Evolutionary conservation across 2,329 filamentous ascomycete genomes (phyloP).

Genomic region (Paraconiothyrium brasiliense): DNA sequence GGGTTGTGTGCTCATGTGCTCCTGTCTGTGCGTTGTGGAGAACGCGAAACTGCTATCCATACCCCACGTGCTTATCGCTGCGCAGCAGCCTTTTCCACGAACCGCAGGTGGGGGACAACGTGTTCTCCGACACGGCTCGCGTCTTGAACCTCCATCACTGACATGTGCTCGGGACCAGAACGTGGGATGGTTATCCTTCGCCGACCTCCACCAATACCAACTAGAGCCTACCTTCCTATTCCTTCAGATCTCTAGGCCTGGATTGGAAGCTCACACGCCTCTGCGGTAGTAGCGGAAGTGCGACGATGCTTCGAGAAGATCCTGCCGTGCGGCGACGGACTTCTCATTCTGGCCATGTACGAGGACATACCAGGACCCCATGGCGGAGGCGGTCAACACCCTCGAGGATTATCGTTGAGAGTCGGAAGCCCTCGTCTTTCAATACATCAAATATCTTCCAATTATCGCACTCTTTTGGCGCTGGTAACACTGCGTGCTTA

Average conservation of each 20-base stretch:
- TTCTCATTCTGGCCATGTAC: constrained; percentile 8
- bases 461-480: constrained; percentile 28
- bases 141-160: constrained; percentile 6
- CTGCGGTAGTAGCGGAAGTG: constrained; percentile 4
- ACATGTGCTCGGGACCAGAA: constrained; percentile 1
- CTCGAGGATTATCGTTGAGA: background rate
- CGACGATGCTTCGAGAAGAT: constrained; percentile 8
- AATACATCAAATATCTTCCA: constrained; percentile 7
- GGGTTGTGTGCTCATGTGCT: constrained; percentile 40
- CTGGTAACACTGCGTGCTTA: constrained; percentile 42
- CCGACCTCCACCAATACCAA: constrained; percentile 19
- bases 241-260: background rate
- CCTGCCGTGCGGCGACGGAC: constrained; percentile 4
- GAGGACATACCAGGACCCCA: background rate
- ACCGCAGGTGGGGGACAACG: constrained; percentile 29
- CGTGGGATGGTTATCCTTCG: constrained; percentile 14
- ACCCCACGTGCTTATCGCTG: constrained; percentile 49
- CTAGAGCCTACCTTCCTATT: constrained; percentile 12
- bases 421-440: constrained; percentile 5
- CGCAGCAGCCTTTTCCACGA: constrained; percentile 30
- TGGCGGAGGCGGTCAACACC: constrained; percentile 3
- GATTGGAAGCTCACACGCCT: constrained; percentile 10
- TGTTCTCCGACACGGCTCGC: constrained; percentile 20
- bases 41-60: constrained; percentile 23
- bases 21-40: constrained; percentile 39